Evolutionary conservation across 2,329 filamentous ascomycete genomes (phyloP).

Genomic region (Aureobasidium sp.): DNA sequence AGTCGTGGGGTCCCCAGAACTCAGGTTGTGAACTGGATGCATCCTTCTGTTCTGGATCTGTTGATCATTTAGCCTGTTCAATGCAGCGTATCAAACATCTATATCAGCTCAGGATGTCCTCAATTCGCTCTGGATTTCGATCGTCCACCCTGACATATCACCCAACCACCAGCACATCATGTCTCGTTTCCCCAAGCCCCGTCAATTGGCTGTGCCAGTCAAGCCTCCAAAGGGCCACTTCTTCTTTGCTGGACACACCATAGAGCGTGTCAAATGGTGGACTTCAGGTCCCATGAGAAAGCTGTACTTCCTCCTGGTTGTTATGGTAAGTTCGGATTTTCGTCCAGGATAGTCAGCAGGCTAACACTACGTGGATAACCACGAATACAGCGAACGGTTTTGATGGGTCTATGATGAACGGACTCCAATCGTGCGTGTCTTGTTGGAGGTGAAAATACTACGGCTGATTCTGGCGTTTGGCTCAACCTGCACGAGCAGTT

Average conservation of each 20-base stretch:
- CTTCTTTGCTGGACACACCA: conserved; percentile 6
- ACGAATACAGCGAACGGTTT: background rate
- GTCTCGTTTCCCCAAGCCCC: background rate
- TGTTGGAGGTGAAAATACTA: too few relatives aligned
- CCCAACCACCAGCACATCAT: background rate
- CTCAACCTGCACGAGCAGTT: too few relatives aligned
- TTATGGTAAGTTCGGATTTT: background rate
- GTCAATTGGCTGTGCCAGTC: background rate
- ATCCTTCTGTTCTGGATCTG: background rate
- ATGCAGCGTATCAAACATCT: background rate
- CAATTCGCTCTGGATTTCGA: background rate
- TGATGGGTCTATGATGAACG: conserved; percentile 13
- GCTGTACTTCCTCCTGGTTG: conserved; percentile 1
- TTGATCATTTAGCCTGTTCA: background rate
- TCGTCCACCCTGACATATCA: background rate
- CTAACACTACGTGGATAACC: too few relatives aligned
- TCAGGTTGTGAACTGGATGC: background rate
- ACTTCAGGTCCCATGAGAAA: background rate
- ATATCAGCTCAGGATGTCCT: background rate
- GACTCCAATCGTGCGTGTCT: background rate
- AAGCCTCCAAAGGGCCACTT: conserved; percentile 7
- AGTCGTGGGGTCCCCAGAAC: background rate
- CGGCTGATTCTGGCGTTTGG: too few relatives aligned
- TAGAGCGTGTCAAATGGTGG: conserved; percentile 4
- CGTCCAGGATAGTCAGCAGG: too few relatives aligned